Evolutionary conservation across 306 rosid species (phyloP).

Genomic region (Vigna nakashimae): DNA sequence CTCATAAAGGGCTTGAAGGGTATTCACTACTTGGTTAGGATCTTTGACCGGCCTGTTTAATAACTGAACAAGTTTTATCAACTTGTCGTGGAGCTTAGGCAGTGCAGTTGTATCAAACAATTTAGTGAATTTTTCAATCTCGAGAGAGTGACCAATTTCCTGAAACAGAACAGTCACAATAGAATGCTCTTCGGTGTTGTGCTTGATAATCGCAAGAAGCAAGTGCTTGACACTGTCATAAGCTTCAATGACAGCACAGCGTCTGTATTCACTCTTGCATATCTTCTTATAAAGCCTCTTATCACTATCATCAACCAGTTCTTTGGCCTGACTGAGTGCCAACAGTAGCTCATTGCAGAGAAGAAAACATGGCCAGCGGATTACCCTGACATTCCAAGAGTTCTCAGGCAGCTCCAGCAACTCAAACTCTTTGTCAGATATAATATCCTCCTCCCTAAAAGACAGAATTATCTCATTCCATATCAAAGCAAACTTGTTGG

Average conservation of each 20-base stretch:
- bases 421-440: slow-evolving; percentile 88
- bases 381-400: slow-evolving; percentile 91
- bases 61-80: slow-evolving; percentile 78
- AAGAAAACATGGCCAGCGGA: slow-evolving; percentile 97
- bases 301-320: slow-evolving; percentile 78
- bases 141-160: slow-evolving; percentile 87
- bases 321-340: slow-evolving; percentile 97
- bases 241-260: slow-evolving; percentile 90
- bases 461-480: slow-evolving; percentile 92
- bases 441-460: slow-evolving; percentile 96
- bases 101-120: slow-evolving; percentile 79
- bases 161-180: slow-evolving; percentile 81
- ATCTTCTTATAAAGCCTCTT: slow-evolving; percentile 82
- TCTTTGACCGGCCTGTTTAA: slow-evolving; percentile 71
- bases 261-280: slow-evolving; percentile 90
- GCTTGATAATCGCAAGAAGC: slow-evolving; percentile 68
- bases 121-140: slow-evolving; percentile 79
- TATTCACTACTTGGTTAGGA: slow-evolving; percentile 70
- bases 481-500: slow-evolving; percentile 88
- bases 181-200: slow-evolving; percentile 82
- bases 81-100: slow-evolving; percentile 77
- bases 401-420: slow-evolving; percentile 85
- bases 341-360: slow-evolving; percentile 93
- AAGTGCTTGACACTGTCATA: slow-evolving; percentile 79
- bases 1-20: slow-evolving; percentile 93